Base-by-base conservation (phyloP, 192 early-diverging fungal species). In the Coemansia umbellata region DNA sequence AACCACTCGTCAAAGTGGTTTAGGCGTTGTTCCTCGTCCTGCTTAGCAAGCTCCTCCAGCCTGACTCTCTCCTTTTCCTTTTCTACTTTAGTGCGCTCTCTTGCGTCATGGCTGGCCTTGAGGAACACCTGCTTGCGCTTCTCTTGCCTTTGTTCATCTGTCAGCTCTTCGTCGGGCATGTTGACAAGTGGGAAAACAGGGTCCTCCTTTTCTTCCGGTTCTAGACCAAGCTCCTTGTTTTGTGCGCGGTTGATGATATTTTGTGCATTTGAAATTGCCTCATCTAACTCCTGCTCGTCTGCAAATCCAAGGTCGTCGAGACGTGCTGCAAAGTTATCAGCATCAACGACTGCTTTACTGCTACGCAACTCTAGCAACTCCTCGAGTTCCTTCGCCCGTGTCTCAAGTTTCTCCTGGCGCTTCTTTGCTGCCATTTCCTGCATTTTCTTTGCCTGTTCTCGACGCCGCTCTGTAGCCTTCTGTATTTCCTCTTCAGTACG, bases 41-140 rank as follows among this genome's bases (percentile, higher is more conserved):
- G 47, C 30, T 78, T 79, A 28, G 76, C 80, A 24, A 77, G 37
- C 56, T 89, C 89, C 19, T 80, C 81, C 47, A 68, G 43, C 31
- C 41, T 50, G 41, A 66, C 37, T 41, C 81, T 64, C 47, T 81
- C 83, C 13, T 81, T 53, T 41, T 89, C 89, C 62, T 91, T 87
- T 35, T 87, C 90, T 23, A 65, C 71, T 26, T 83, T 82, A 18
- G 85, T 83, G 4, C 88, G 74, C 63, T 84, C 83, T 44, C 91
- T 67, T 1, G 86, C 87, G 42, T 92, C 92, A 35, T 84, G 81
- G 7, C 84, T 82, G 6, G 84, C 90, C 63, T 89, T 90, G 37
- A 89, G 78, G 19, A 86, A 63, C n/a, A 79, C 69, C 58, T 94
- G 91, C 53, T 87, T 91, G 69, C 82, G 82, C 65, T 95, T 95